phyloP scores from a whole-genome alignment of 164 flowering plant genomes.

The Magnolia kwangsiensis region DNA sequence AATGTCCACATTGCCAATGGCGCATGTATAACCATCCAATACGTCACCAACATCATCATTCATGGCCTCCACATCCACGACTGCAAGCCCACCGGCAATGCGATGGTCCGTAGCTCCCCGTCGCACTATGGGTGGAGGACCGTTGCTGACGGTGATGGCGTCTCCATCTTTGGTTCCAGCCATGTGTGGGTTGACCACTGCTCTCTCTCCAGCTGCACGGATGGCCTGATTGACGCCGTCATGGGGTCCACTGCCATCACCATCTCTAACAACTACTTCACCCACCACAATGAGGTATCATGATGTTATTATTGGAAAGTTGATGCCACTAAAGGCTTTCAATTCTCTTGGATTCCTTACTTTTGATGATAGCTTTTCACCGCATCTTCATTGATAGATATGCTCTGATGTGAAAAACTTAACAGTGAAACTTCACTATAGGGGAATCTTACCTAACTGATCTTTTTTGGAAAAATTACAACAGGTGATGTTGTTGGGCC shows the following conservation, averaged over 20 bases:
- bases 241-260: constrained; percentile 97
- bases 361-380: not conserved
- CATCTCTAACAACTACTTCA: constrained; percentile 76
- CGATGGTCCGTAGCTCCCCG: constrained; percentile 44
- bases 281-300: constrained; percentile 96
- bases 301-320: not conserved
- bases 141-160: constrained; percentile 58
- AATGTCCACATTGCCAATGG: constrained; percentile 43
- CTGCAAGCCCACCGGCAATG: constrained; percentile 45
- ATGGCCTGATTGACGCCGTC: constrained; percentile 95
- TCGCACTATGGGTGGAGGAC: constrained; percentile 44
- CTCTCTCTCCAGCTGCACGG: constrained; percentile 83
- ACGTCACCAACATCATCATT: constrained; percentile 37
- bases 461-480: not conserved
- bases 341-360: not conserved
- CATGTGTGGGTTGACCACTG: constrained; percentile 95
- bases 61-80: constrained; percentile 44
- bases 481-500: constrained; percentile 94
- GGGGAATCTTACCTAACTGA: not conserved
- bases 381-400: not conserved
- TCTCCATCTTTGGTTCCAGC: constrained; percentile 85
- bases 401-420: not conserved
- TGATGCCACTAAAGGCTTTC: not conserved
- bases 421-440: not conserved
- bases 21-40: constrained; percentile 43